Percentiles rank a stretch among this genome's conserved stretches.
These are phyloP conservation scores for Saururus chinensis DNA, from an alignment of 164 flowering plant species.

Conservation along the genomic window DNA sequence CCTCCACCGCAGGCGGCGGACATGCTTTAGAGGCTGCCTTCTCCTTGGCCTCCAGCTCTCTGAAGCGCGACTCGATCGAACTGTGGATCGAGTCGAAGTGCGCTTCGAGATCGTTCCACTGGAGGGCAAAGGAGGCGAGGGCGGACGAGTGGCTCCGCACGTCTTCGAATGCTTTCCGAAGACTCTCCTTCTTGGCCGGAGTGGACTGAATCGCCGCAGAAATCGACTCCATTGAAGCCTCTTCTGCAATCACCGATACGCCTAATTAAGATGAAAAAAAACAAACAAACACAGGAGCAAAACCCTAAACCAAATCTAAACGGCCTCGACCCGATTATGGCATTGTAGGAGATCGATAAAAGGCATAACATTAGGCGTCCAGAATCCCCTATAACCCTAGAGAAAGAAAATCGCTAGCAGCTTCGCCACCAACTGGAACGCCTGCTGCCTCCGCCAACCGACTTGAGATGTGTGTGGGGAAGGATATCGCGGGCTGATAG, in stretches of 20 bases:
- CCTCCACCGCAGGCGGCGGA: neutral
- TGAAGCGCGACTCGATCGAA: constrained; percentile 15
- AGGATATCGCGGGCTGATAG: no score
- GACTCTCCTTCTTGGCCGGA: constrained; percentile 26
- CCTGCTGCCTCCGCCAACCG: no score
- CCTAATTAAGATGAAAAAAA: neutral
- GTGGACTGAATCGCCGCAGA: constrained; percentile 24
- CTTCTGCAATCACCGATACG: neutral
- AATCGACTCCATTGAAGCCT: constrained; percentile 15
- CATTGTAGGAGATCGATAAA: no score
- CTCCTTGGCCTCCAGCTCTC: constrained; percentile 13
- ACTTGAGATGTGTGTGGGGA: no score
- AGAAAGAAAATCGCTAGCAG: no score
- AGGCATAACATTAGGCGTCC: no score
- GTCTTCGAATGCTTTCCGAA: constrained; percentile 34
- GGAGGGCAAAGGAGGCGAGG: constrained; percentile 36
- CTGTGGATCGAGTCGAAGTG: constrained; percentile 41
- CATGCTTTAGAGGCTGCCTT: no score
- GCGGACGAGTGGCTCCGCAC: constrained; percentile 27
- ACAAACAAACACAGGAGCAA: neutral
- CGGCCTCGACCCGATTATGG: no score
- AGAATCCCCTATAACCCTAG: no score
- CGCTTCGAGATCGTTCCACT: constrained; percentile 56
- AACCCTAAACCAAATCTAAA: no score
- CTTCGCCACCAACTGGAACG: no score